phyloP scores from a whole-genome alignment of 768 basidiomycete species.

The Agaricus sinodeliciosus region DNA sequence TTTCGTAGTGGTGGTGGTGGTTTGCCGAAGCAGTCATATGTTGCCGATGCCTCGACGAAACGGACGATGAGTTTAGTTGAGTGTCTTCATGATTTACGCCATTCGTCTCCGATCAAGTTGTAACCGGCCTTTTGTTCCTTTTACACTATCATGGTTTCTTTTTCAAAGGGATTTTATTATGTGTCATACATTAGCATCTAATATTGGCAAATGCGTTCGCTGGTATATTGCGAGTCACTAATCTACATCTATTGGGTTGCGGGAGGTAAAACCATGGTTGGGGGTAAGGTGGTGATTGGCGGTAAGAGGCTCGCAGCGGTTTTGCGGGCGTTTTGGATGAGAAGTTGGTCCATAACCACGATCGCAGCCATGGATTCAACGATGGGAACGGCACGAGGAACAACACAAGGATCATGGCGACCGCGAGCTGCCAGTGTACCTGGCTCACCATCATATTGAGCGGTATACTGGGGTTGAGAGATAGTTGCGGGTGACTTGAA shows the following conservation, averaged over 20 bases:
- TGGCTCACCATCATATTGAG: conserved; percentile 86
- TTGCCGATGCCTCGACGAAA: conserved; percentile 56
- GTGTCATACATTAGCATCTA: neutral
- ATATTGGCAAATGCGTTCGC: neutral
- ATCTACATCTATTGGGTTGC: conserved; percentile 29
- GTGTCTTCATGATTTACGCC: neutral
- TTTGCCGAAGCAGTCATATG: conserved; percentile 56
- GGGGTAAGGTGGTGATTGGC: conserved; percentile 80
- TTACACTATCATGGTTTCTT: neutral
- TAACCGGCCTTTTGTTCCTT: neutral
- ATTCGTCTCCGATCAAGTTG: neutral
- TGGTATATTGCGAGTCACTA: neutral
- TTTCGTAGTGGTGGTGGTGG: conserved; percentile 80
- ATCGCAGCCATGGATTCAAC: conserved; percentile 97
- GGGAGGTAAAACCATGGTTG: conserved; percentile 69
- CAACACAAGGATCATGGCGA: conserved; percentile 95
- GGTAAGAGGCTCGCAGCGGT: conserved; percentile 75
- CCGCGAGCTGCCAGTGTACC: conserved; percentile 89
- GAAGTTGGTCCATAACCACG: conserved; percentile 89
- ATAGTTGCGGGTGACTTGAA: conserved; percentile 99
- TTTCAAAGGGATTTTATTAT: neutral
- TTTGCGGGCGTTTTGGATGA: conserved; percentile 82
- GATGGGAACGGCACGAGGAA: conserved; percentile 94
- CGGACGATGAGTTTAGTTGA: conserved; percentile 31
- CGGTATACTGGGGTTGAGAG: conserved; percentile 84